Percentiles rank a stretch among this genome's conserved stretches.
These are phyloP conservation scores for Kandelia obovata DNA, from an alignment of 345 rosid genomes.

Conservation along the genomic window DNA sequence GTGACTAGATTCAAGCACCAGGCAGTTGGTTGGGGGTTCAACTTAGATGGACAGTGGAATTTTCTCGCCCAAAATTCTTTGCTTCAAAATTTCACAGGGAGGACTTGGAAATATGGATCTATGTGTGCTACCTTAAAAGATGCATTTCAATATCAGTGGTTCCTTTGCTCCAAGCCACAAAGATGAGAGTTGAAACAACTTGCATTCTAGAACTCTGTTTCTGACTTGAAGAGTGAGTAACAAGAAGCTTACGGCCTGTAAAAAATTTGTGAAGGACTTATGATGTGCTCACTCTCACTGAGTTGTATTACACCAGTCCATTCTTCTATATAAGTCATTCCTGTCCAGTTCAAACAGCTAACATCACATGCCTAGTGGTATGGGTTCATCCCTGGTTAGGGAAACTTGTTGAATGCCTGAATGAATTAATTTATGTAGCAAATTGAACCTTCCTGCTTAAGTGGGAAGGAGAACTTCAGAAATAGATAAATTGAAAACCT, in stretches of 20 bases:
- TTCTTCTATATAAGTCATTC: conserved; percentile 21
- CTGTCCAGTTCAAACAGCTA: conserved; percentile 28
- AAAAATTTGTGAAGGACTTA: conserved; percentile 21
- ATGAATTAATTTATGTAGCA: conserved; percentile 33
- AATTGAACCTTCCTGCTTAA: conserved; percentile 16
- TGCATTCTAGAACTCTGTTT: conserved; percentile 24
- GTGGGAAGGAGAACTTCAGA: conserved; percentile 21
- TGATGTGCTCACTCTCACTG: conserved; percentile 21
- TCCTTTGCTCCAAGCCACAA: conserved; percentile 22
- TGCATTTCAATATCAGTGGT: conserved; percentile 14
- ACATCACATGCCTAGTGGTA: conserved; percentile 21
- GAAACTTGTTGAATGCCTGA: conserved; percentile 20
- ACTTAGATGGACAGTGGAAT: conserved; percentile 35
- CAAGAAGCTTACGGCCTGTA: conserved; percentile 26
- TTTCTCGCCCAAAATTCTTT: conserved; percentile 22
- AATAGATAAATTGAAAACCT: conserved; percentile 14
- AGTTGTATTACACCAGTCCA: conserved; percentile 19
- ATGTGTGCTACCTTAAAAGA: conserved; percentile 23
- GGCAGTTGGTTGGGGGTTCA: conserved; percentile 38
- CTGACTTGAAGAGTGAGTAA: conserved; percentile 26
- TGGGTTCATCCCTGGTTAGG: conserved; percentile 18
- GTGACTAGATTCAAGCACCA: conserved; percentile 63
- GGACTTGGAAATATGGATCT: conserved; percentile 27
- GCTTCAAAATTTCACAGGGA: conserved; percentile 26
- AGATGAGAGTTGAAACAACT: conserved; percentile 20